A percentile compares a stretch with the other conserved stretches of the same genome.
These are phyloP conservation scores for Verticillium longisporum DNA, from an alignment of 2,329 filamentous ascomycete species.

Conservation along the genomic window DNA sequence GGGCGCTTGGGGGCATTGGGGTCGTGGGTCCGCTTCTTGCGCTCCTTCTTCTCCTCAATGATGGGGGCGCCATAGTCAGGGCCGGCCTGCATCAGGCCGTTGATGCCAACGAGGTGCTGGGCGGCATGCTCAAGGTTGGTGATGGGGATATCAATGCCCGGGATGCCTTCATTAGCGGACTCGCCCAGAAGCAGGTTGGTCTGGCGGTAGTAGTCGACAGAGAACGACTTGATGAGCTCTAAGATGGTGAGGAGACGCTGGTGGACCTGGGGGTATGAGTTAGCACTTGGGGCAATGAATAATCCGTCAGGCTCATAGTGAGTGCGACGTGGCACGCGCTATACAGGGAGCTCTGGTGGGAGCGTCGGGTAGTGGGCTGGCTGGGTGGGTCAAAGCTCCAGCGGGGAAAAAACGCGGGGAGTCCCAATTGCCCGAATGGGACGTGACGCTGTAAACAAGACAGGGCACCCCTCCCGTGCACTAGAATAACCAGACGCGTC, in stretches of 20 bases:
- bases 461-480: not conserved
- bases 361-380: not conserved
- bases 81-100: not conserved
- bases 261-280: slow-evolving; percentile 53
- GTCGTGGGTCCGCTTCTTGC: slow-evolving; percentile 80
- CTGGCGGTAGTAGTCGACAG: slow-evolving; percentile 80
- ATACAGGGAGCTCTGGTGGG: slow-evolving; percentile 1
- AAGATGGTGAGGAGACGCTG: slow-evolving; percentile 73
- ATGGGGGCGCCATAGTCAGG: slow-evolving; percentile 23
- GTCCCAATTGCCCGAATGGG: not conserved
- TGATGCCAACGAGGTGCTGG: slow-evolving; percentile 34
- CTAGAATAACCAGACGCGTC: not conserved
- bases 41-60: slow-evolving; percentile 72
- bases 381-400: slow-evolving; percentile 4
- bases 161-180: slow-evolving; percentile 39
- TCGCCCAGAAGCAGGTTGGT: slow-evolving; percentile 74
- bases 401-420: slow-evolving; percentile 14
- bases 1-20: slow-evolving; percentile 94
- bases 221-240: slow-evolving; percentile 70
- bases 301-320: not conserved
- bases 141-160: slow-evolving; percentile 32
- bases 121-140: slow-evolving; percentile 47
- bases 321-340: not conserved
- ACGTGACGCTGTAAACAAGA: slow-evolving; percentile 3
- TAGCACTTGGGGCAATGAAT: slow-evolving; percentile 20